These are phyloP conservation scores for Sphenostylis stenocarpa DNA, from an alignment of 306 rosid species.

Conservation along the genomic window DNA sequence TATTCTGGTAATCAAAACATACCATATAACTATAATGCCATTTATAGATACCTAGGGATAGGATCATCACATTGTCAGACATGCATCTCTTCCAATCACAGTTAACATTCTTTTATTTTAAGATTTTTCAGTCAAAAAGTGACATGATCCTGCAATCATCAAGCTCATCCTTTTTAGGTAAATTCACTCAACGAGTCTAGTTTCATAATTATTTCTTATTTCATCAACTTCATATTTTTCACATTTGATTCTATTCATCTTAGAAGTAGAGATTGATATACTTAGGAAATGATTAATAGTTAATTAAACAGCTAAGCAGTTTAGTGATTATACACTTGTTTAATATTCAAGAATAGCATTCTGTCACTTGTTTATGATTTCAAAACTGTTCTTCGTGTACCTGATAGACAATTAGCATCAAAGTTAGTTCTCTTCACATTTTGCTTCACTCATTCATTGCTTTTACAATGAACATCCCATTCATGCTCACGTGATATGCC, in stretches of 20 bases:
- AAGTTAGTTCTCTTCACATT: neutral
- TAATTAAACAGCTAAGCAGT: neutral
- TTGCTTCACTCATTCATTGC: conserved; percentile 25
- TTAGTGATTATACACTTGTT: neutral
- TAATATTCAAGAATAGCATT: neutral
- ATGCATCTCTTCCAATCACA: neutral
- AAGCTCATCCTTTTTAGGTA: conserved; percentile 36
- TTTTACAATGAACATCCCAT: conserved; percentile 36
- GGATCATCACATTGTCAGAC: neutral
- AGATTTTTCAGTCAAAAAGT: conserved; percentile 23
- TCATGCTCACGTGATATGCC: conserved; percentile 40
- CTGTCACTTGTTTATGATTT: neutral
- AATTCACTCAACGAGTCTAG: neutral
- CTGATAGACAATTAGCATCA: neutral
- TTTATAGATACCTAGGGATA: neutral
- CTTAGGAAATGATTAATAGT: neutral
- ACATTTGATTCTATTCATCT: neutral
- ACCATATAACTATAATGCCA: conserved; percentile 20
- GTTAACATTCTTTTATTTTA: neutral
- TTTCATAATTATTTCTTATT: neutral
- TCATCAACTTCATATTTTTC: neutral
- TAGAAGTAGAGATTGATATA: too few species aligned
- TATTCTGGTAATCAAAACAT: conserved; percentile 29
- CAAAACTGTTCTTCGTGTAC: neutral
- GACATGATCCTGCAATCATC: conserved; percentile 31